Evolutionary conservation across 768 basidiomycete species (phyloP), one percentile per base, ranked within the genome.

Genomic region (Floccularia luteovirens): DNA sequence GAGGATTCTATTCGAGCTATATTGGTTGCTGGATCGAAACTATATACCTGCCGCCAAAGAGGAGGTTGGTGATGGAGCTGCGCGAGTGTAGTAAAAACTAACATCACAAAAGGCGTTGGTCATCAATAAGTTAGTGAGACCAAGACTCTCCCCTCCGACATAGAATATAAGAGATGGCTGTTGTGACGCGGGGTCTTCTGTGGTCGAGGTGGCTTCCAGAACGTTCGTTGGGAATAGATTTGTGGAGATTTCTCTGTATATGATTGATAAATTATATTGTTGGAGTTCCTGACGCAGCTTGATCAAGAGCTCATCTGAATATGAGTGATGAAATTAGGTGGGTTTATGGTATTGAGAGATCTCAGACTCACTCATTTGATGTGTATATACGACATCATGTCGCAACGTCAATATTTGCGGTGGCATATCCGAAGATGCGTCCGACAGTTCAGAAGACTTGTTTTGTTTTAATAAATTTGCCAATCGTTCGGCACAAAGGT

Each of bases 91-190:
- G n/a, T 13, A 3, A 23, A 21, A 12, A 55, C 71, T 35, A 42
- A 89, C 90, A 38, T 72, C 62, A 41, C 69, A 77, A 0, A 66
- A 61, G 3, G 83, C 71, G 54, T 96, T 78, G 0, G 82, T 91
- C 65, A 97, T 82, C 30, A 96, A 69, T 5, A 97, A 57, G 51
- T 97, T 97, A 6, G 86, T 84, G 28, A 97, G 62, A 1, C 73
- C 73, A 2, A 93, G 73, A 44, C 78, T 82, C 57, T 96, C 89
- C 16, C 72, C 71, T 1, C 94, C 94, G 30, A 98, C 67, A 45
- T 75, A 75, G 25, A 77, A 52, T 36, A 77, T 63, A 6, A 50
- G 55, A 32, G 51, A 49, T 24, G 48, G 16, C 14, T 30, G 27
- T 30, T 30, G 8, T 12, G 16, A 34, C n/a, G 16, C 8, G 20